These are phyloP conservation scores for Agrocybe chaxingu DNA, from an alignment of 768 basidiomycete genomes.

Conservation along the genomic window DNA sequence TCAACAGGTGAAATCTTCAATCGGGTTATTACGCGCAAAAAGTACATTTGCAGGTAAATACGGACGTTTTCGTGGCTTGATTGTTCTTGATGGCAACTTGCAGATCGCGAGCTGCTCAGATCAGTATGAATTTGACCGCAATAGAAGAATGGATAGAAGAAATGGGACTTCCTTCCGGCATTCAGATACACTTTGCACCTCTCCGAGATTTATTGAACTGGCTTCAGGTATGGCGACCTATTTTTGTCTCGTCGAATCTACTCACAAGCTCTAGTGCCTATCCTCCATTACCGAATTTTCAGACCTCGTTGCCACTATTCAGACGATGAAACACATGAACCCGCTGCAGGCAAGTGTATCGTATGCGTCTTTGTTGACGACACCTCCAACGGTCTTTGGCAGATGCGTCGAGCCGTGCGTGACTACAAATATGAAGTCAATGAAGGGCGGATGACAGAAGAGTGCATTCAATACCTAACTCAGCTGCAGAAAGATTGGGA, in stretches of 20 bases:
- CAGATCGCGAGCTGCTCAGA: slow-evolving; percentile 85
- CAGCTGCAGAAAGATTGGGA: slow-evolving; percentile 99
- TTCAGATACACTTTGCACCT: slow-evolving; percentile 78
- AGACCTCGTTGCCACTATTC: slow-evolving; percentile 85
- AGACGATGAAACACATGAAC: slow-evolving; percentile 82
- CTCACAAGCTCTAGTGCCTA: slow-evolving; percentile 50
- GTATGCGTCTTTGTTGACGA: neutral
- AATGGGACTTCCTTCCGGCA: slow-evolving; percentile 75
- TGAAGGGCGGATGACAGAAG: slow-evolving; percentile 90
- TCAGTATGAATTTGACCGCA: slow-evolving; percentile 78
- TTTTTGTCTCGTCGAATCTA: neutral
- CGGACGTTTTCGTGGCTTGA: neutral
- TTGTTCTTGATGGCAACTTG: neutral
- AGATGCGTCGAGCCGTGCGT: slow-evolving; percentile 92
- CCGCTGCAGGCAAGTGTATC: slow-evolving; percentile 70
- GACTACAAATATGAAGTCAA: slow-evolving; percentile 95
- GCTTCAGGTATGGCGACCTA: slow-evolving; percentile 60
- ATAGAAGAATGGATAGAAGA: slow-evolving; percentile 91
- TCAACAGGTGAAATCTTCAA: slow-evolving; percentile 78
- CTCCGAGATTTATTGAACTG: slow-evolving; percentile 81
- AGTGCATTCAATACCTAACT: slow-evolving; percentile 90
- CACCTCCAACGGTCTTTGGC: neutral
- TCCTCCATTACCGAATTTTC: slow-evolving; percentile 89
- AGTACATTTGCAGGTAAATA: slow-evolving; percentile 82
- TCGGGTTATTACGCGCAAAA: slow-evolving; percentile 84